Base-by-base conservation (phyloP, 1,284 basidiomycete species). In the Cutaneotrichosporon sp. region DNA sequence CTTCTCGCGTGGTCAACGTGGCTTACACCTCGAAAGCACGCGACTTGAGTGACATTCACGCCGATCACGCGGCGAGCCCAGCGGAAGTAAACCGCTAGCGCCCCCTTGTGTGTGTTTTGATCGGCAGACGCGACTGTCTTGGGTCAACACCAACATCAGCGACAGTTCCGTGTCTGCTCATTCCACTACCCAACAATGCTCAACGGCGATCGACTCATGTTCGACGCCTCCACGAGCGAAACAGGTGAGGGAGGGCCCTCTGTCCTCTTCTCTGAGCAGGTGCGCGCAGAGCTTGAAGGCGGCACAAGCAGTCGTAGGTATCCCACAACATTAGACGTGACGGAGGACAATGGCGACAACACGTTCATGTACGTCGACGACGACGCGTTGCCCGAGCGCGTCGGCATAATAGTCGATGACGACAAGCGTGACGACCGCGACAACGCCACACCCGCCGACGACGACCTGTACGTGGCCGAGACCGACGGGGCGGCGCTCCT, bases 201-300 rank as follows among this genome's bases (percentile, higher is more conserved):
- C 5, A 36, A 35, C 40, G 40, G 42, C 49, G 26, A 41, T 30
- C 22, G 26, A 33, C 21, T 21, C 23, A 55, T 53, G 18, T 56
- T 45, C 40, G 35, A 51, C 34, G 23, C 51, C 21, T 40, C 49
- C 15, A 64, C 63, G 26, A 61, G 56, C 48, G 67, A 67, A 41
- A 61, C 55, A 5, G 63, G 56, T 1, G 61, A 61, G n/a, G 59
- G 54, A 1, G 58, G 52, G 5, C 36, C 46, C n/a, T 66, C 66
- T 36, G 61, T 70, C 2, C 55, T 73, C 37, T 73, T 71, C 45
- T 73, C 70, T 0, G 70, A 73, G 41, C 63, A 67, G 50, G 45
- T 54, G 3, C 48, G 49, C 41, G 41, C 44, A 15, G 56, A 58
- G 18, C 15, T 51, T 10, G 49, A 55, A 39, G 30, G 54, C 40